Evolutionary conservation across 2,329 filamentous ascomycete species (phyloP), one percentile per base, ranked within the genome.

Genomic region (Furcasterigmium furcatum): DNA sequence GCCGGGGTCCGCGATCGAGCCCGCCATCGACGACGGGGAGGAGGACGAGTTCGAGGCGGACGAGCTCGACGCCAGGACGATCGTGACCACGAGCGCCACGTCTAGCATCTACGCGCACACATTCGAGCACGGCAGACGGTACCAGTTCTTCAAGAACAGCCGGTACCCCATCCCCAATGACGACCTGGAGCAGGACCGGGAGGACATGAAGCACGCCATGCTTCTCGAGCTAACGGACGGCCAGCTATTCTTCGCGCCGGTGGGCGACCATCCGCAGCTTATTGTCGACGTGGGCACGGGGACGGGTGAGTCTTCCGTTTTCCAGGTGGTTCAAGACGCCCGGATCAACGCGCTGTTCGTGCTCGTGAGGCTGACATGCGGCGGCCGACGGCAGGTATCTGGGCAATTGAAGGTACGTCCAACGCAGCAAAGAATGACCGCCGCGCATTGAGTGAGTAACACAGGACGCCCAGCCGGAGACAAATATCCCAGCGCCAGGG

Each of bases 271-370:
- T 24, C 70, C 71, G 1, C 59, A 70, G 36, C 70, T 64, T 43
- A 72, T 76, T 34, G 58, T 76, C 14, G 72, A 76, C 39, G 60
- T 76, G 9, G 74, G 74, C 16, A 77, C 74, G 2, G 74, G 75
- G 8, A 76, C 68, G 10, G 72, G 70, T 69, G 55, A 52, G 10
- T n/a, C n/a, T n/a, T n/a, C n/a, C n/a, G n/a, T n/a, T n/a, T n/a
- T n/a, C n/a, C n/a, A n/a, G n/a, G n/a, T n/a, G n/a, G n/a, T n/a
- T n/a, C n/a, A n/a, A n/a, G n/a, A n/a, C n/a, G n/a, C n/a, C n/a
- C n/a, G n/a, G n/a, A n/a, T n/a, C n/a, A n/a, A n/a, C n/a, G n/a
- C n/a, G n/a, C n/a, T n/a, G n/a, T n/a, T n/a, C n/a, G n/a, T 5
- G 20, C 9, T 14, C 9, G 12, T 21, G 20, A 14, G 18, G 18